Evolutionary conservation across 2,329 filamentous ascomycete species (phyloP).

Genomic region (Aureobasidium subglaciale): DNA sequence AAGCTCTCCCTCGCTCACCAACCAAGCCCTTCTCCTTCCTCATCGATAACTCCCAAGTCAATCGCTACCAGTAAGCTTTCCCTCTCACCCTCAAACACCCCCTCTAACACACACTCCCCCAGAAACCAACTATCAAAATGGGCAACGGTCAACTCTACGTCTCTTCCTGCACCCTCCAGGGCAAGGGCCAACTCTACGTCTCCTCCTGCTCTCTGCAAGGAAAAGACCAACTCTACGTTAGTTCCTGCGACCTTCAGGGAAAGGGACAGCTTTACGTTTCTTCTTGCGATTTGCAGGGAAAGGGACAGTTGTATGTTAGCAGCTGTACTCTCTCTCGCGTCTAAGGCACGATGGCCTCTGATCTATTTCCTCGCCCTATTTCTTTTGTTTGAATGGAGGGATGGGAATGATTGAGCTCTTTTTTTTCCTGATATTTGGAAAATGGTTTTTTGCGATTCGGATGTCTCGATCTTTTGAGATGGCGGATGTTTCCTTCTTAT

Average conservation of each 20-base stretch:
- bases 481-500: too few relatives aligned
- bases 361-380: background rate
- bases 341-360: background rate
- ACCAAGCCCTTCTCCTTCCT: background rate
- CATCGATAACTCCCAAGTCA: background rate
- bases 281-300: background rate
- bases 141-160: background rate
- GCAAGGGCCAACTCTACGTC: background rate
- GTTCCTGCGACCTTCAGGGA: background rate
- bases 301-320: background rate
- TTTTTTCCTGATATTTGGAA: too few relatives aligned
- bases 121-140: background rate
- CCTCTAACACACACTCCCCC: background rate
- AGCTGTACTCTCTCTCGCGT: background rate
- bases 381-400: too few relatives aligned
- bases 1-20: background rate
- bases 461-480: too few relatives aligned
- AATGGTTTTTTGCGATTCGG: too few relatives aligned
- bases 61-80: background rate
- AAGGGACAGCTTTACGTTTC: background rate
- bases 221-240: background rate
- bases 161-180: background rate
- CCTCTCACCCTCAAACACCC: background rate
- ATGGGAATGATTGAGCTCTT: too few relatives aligned
- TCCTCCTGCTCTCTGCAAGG: background rate